phyloP scores from a whole-genome alignment of 805 yeast species.

The Spathaspora hagerdaliae region DNA sequence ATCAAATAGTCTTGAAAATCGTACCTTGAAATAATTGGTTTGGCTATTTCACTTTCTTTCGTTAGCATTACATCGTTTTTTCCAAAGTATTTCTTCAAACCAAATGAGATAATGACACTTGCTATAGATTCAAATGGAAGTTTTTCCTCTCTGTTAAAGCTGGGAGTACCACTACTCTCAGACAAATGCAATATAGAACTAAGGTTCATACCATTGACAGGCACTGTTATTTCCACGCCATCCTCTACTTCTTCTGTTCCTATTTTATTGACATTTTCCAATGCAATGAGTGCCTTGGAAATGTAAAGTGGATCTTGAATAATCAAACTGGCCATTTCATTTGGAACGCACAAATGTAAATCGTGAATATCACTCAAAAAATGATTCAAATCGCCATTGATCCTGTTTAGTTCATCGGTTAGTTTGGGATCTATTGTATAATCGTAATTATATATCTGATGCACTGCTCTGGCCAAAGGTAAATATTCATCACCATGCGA shows the following conservation, averaged over 20 bases:
- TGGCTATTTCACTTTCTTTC: not conserved
- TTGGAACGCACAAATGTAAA: not conserved
- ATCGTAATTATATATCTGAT: conserved; percentile 7
- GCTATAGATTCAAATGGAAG: not conserved
- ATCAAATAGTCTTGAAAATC: conserved; percentile 10
- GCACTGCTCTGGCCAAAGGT: conserved; percentile 7
- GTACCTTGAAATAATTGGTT: conserved; percentile 4
- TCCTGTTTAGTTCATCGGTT: not conserved
- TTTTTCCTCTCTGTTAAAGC: no score
- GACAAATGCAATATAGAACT: not conserved
- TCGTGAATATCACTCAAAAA: conserved; percentile 2
- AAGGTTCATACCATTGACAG: conserved; percentile 2
- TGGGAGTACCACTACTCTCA: not conserved
- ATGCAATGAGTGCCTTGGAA: conserved; percentile 2
- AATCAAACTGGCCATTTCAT: not conserved
- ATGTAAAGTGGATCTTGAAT: conserved; percentile 1
- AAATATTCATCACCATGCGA: conserved; percentile 5
- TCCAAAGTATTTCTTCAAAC: conserved; percentile 1
- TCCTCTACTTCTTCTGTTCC: not conserved
- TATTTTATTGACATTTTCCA: conserved; percentile 1
- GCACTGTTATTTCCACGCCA: conserved; percentile 1
- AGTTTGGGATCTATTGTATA: conserved; percentile 1
- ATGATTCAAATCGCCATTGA: not conserved
- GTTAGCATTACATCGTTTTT: not conserved
- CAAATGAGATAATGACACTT: not conserved